A percentile compares a stretch with the other conserved stretches of the same genome.
Evolutionary conservation across 2,329 filamentous ascomycete species (phyloP).

Genomic region (Plectosphaerella plurivora): DNA sequence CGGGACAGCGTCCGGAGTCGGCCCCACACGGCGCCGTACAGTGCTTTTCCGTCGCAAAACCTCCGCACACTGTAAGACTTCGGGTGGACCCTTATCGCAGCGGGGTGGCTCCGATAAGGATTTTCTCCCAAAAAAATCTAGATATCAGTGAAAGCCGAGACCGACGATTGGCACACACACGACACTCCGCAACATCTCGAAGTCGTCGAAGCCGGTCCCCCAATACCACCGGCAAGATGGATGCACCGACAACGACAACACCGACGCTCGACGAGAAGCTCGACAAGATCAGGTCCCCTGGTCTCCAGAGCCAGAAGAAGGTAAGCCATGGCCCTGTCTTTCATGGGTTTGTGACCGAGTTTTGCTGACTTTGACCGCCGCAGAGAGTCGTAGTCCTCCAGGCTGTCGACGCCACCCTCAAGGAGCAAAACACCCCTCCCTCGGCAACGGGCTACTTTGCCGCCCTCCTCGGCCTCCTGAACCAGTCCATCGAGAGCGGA

Average conservation of each 20-base stretch:
- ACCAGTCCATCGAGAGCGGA: constrained; percentile 66
- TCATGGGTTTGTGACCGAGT: too few species aligned
- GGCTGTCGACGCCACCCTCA: constrained; percentile 88
- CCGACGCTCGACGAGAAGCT: constrained; percentile 77
- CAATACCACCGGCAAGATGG: constrained; percentile 32
- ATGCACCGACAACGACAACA: constrained; percentile 22
- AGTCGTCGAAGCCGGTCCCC: constrained; percentile 2
- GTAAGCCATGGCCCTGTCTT: constrained; percentile 40
- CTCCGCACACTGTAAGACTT: too few species aligned
- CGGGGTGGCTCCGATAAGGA: constrained; percentile 14
- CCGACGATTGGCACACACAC: constrained; percentile 2
- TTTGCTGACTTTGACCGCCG: neutral
- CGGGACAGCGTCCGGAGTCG: too few species aligned
- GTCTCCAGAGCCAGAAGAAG: constrained; percentile 92
- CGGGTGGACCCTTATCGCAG: constrained; percentile 7
- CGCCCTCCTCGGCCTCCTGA: constrained; percentile 83
- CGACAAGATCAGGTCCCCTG: constrained; percentile 94
- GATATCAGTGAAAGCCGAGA: neutral
- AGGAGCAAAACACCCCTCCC: constrained; percentile 77
- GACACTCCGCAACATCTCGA: constrained; percentile 4
- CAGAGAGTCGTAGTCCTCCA: constrained; percentile 82
- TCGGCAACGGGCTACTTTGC: constrained; percentile 93
- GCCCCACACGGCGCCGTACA: too few species aligned
- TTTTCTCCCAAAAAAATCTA: constrained; percentile 14
- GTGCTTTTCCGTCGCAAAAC: too few species aligned